Percentiles rank a stretch among this genome's conserved stretches.
Conservation (phyloP, 2,329 filamentous ascomycete genomes). For the Fusarium penzigii region DNA sequence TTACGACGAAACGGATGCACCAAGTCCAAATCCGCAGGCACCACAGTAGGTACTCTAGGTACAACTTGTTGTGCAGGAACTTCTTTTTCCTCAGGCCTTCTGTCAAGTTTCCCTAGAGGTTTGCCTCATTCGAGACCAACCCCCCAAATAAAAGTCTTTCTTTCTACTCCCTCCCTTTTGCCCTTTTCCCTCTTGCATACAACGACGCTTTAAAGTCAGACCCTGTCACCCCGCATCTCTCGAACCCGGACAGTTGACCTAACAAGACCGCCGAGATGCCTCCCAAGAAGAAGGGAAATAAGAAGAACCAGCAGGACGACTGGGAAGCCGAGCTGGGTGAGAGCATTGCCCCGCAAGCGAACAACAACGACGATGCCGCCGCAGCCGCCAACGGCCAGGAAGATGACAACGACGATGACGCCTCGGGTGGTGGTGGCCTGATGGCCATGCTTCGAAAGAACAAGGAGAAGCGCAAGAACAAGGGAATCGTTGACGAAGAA, state of each 20-base stretch:
- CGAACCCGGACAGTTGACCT: conserved; percentile 12
- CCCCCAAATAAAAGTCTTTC: too few relatives aligned
- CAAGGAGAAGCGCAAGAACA: conserved; percentile 87
- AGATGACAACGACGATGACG: conserved; percentile 52
- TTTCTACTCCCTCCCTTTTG: too few relatives aligned
- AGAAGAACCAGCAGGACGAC: conserved; percentile 80
- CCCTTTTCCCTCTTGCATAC: conserved; percentile 8
- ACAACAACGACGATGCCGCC: conserved; percentile 46
- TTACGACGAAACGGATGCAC: conserved; percentile 1
- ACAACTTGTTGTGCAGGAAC: too few relatives aligned
- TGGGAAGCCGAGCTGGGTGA: conserved; percentile 95
- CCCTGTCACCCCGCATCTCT: conserved; percentile 13
- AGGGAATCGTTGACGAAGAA: conserved; percentile 67
- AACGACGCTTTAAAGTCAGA: conserved; percentile 4
- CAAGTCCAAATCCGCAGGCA: conserved; percentile 3
- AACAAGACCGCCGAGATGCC: conserved; percentile 65
- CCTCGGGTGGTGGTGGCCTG: conserved; percentile 61
- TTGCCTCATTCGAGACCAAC: too few relatives aligned
- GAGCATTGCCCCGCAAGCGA: conserved; percentile 61
- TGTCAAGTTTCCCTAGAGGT: too few relatives aligned
- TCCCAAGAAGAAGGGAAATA: conserved; percentile 90
- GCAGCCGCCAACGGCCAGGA: conserved; percentile 48
- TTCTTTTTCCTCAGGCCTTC: too few relatives aligned
- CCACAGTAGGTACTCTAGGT: background rate
- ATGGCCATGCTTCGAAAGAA: conserved; percentile 82